phyloP scores from a whole-genome alignment of 2,329 filamentous ascomycete species.

The Aureobasidium sp. region DNA sequence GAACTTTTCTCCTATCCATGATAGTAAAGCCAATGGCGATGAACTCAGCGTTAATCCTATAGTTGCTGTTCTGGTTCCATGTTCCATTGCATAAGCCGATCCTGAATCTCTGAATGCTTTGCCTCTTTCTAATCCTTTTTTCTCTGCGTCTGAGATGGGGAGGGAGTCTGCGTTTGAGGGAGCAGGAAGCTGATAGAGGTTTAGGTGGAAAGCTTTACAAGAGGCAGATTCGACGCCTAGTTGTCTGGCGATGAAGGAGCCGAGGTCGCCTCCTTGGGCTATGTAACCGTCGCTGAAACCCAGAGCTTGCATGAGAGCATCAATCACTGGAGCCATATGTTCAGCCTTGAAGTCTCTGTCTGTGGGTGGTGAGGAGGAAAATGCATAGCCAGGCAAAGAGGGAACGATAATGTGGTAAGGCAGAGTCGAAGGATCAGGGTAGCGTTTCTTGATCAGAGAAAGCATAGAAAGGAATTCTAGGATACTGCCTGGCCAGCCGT shows the following conservation, averaged over 20 bases:
- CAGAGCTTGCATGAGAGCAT: constrained; percentile 44
- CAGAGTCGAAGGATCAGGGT: constrained; percentile 38
- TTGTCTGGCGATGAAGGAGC: constrained; percentile 35
- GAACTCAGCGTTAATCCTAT: constrained; percentile 46
- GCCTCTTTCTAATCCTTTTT: constrained; percentile 28
- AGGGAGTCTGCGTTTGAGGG: constrained; percentile 20
- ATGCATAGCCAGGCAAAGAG: constrained; percentile 46
- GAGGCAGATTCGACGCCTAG: constrained; percentile 34
- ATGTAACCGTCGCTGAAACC: constrained; percentile 46
- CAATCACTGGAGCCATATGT: constrained; percentile 37
- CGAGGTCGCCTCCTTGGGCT: constrained; percentile 50
- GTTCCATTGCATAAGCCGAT: constrained; percentile 42
- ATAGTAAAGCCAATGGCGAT: constrained; percentile 47
- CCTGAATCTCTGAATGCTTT: constrained; percentile 34
- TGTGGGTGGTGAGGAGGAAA: constrained; percentile 40
- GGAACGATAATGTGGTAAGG: constrained; percentile 52
- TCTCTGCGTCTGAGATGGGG: constrained; percentile 26
- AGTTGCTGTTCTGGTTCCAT: constrained; percentile 47
- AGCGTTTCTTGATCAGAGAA: constrained; percentile 36
- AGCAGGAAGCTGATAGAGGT: constrained; percentile 14
- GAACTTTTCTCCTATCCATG: constrained; percentile 52
- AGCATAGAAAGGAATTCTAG: constrained; percentile 49
- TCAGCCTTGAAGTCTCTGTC: constrained; percentile 34
- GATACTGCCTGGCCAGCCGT: constrained; percentile 47
- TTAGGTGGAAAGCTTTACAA: constrained; percentile 33